Evolutionary conservation across 805 yeast species (phyloP).

Genomic region (Schwanniomyces pseudopolymorphus): DNA sequence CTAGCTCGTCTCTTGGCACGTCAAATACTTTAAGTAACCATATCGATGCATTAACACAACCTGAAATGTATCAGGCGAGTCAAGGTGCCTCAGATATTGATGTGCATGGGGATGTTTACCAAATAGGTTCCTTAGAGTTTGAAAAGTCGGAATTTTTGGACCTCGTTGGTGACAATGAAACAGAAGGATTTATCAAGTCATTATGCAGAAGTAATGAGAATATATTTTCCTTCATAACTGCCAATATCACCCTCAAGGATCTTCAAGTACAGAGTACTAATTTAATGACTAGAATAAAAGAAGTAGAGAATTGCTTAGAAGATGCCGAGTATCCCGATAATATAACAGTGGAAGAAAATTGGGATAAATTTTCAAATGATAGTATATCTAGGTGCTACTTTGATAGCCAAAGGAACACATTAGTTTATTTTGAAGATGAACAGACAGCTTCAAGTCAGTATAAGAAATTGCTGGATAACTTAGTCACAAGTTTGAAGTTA

Average conservation of each 20-base stretch:
- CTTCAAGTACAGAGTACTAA: constrained; percentile 40
- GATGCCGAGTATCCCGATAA: constrained; percentile 32
- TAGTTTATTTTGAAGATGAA: constrained; percentile 31
- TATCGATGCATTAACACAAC: constrained; percentile 1
- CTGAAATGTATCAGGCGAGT: constrained; percentile 1
- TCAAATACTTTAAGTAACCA: constrained; percentile 6
- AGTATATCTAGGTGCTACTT: constrained; percentile 28
- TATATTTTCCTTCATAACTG: constrained; percentile 39
- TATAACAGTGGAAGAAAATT: constrained; percentile 24
- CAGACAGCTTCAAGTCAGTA: constrained; percentile 20
- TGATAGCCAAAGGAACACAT: constrained; percentile 29
- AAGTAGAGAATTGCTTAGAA: constrained; percentile 29
- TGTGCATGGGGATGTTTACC: constrained; percentile 33
- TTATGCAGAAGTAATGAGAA: constrained; percentile 27
- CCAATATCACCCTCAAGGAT: constrained; percentile 43
- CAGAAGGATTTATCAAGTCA: constrained; percentile 57
- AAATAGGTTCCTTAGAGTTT: constrained; percentile 48
- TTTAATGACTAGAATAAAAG: constrained; percentile 28
- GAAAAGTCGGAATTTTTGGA: constrained; percentile 51
- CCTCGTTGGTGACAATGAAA: constrained; percentile 42
- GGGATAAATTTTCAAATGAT: constrained; percentile 37
- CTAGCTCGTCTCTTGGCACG: constrained; percentile 9
- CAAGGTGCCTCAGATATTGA: constrained; percentile 22
- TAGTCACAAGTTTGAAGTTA: constrained; percentile 29
- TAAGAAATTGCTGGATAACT: constrained; percentile 31